These are phyloP conservation scores for Carex scoparia DNA, from an alignment of 176 grass and related monocot species.

Conservation along the genomic window DNA sequence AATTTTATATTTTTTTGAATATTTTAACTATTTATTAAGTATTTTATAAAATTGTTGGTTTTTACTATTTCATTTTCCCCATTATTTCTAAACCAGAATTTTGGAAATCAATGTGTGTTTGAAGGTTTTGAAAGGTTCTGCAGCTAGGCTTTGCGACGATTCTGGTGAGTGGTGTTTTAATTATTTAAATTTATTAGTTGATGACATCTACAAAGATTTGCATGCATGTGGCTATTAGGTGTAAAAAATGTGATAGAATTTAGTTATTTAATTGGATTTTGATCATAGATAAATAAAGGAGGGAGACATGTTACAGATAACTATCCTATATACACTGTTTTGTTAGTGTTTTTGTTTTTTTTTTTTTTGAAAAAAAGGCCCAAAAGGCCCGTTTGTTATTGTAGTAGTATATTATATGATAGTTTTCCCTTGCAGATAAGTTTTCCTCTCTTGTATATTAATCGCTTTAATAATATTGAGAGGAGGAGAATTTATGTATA, in stretches of 20 bases:
- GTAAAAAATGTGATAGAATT: background rate
- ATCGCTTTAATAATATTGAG: constrained; percentile 1
- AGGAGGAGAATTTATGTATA: constrained; percentile 38
- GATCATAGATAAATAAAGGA: background rate
- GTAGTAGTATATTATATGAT: background rate
- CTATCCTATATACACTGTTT: background rate
- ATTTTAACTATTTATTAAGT: too few species aligned
- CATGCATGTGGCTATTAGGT: background rate
- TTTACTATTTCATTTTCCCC: too few species aligned
- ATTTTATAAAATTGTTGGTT: too few species aligned
- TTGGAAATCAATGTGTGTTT: background rate
- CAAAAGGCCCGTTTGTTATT: too few species aligned
- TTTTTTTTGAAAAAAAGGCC: too few species aligned
- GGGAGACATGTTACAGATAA: background rate
- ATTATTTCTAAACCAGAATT: too few species aligned
- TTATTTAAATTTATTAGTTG: background rate
- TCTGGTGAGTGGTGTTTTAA: constrained; percentile 9
- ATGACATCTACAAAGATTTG: background rate
- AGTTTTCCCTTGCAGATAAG: background rate
- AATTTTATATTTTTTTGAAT: too few species aligned
- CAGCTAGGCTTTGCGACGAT: background rate
- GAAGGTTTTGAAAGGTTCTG: constrained; percentile 36
- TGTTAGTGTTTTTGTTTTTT: too few species aligned
- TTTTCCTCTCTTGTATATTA: background rate
- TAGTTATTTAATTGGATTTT: background rate